Base-by-base conservation (phyloP, 352 stramenopile genomes). In the Thalassiosira sp. region DNA sequence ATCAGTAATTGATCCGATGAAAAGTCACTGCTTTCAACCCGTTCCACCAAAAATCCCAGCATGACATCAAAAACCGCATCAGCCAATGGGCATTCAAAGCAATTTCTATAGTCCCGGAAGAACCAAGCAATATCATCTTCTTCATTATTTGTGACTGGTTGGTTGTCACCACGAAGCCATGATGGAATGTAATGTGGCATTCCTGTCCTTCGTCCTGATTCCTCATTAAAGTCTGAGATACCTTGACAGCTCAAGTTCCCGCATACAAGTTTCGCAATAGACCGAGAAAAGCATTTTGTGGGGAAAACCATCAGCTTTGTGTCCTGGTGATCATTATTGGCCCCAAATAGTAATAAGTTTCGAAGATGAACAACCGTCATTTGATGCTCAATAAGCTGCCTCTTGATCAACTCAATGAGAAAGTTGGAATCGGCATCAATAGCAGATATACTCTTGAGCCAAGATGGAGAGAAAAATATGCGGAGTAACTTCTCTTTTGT, bases 181-280 rank as follows among this genome's bases (percentile, higher is more conserved):
- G 25, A 16, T 15, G 72, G 72, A 57, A 81, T 43, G 43, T 69
- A 78, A 33, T 81, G 72, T 16, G 49, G 22, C 48, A 76, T 76
- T 33, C 42, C 65, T 3, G 45, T 48, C 45, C 63, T 72, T 43
- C 53, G 2, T 35, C 45, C 16, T 20, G 61, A 62, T n/a, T 67
- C 54, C 15, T 63, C 28, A 16, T 8, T 25, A 66, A 70, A 67
- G 7, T 28, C 33, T 68, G 27, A 45, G 11, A 45, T 45, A 5
- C 35, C 35, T 45, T 45, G 3, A 53, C 15, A 77, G 25, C n/a
- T 68, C n/a, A 79, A 28, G 28, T 70, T 42, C 8, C 18, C n/a
- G 20, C 62, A 79, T 33, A 79, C 28, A 8, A 54, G 46, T 27
- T 54, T 11, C 25, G 27, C 24, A 16, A 70, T 58, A 15, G 43